Base-by-base conservation (phyloP, 2,329 filamentous ascomycete genomes). In the Trichoderma afroharzianum region DNA sequence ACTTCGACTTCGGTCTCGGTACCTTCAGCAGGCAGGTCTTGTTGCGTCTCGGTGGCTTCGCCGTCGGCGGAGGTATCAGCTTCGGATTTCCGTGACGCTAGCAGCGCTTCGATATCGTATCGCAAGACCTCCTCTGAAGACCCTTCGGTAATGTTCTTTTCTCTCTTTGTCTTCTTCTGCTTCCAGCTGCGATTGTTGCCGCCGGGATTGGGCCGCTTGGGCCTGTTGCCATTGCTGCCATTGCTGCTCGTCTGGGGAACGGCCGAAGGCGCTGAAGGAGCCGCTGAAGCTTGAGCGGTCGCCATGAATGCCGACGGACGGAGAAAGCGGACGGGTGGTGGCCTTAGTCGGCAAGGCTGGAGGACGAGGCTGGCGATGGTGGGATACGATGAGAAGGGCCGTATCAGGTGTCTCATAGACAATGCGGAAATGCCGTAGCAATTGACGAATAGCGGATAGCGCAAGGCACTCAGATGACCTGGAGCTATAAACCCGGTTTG, bases 1-100 rank as follows among this genome's bases (percentile, higher is more conserved):
- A 98, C 91, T n/a, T 92, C 90, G 53, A 98, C 88, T 68, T 97
- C 91, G 53, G 96, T 89, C 79, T 97, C 93, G 6, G 89, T 87
- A 72, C 92, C 92, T 50, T 85, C 85, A 74, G 91, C 88, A 1
- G 93, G 92, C 2, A 94, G 82, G 1, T 78, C 71, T 30, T 80
- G 79, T 2, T 72, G 72, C 39, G 69, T 47, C 12, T 43, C 63
- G 58, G 21, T 33, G 5, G n/a, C 62, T 57, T 71, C 68, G 9
- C 73, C 63, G 1, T 79, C 78, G 4, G 74, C 76, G 6, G 75
- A 73, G 4, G 79, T 78, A 7, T 80, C 78, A 74, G 74, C 72
- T 47, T 75, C 71, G 14, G 75, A 68, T 33, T 79, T 82, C 36
- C 87, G 81, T 57, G 81, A 83, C 63, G 80, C 83, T 59, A 88